Percentiles rank a stretch among this genome's conserved stretches.
phyloP scores from a whole-genome alignment of 176 grass and related monocot species.

The Oryza officinalis region DNA sequence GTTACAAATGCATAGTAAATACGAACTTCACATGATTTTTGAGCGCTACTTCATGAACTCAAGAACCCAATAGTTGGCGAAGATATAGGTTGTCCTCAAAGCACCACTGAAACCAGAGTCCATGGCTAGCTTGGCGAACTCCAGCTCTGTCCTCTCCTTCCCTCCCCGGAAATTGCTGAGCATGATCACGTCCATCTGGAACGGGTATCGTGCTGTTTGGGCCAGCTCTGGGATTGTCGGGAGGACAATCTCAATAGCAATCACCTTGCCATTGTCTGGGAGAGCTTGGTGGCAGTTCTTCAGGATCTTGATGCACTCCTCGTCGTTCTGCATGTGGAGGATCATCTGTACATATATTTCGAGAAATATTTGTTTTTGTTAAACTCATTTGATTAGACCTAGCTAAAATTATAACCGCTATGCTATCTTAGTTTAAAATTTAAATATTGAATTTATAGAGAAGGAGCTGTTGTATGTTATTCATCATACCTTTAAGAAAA shows the following conservation, averaged over 20 bases:
- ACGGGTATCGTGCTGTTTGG: neutral
- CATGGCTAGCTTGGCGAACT: neutral
- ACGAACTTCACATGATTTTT: too few relatives aligned
- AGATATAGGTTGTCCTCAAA: neutral
- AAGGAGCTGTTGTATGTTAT: neutral
- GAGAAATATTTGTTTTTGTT: too few relatives aligned
- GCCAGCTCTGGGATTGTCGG: neutral
- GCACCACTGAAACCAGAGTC: neutral
- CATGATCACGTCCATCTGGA: neutral
- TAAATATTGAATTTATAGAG: too few relatives aligned
- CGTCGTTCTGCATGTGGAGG: conserved; percentile 29
- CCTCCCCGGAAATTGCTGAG: neutral
- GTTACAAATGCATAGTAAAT: too few relatives aligned
- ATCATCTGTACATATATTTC: conserved; percentile 25
- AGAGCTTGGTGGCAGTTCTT: conserved; percentile 8
- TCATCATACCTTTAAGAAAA: conserved; percentile 35
- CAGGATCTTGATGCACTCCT: conserved; percentile 26
- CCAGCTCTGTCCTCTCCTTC: neutral
- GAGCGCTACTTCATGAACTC: neutral
- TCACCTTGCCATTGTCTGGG: neutral
- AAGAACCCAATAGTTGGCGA: too few relatives aligned
- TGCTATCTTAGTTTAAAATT: too few relatives aligned
- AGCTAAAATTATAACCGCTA: too few relatives aligned
- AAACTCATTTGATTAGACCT: neutral
- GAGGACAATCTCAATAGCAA: neutral